These are phyloP conservation scores for Plasmodium chabaudi DNA, from an alignment of 169 alveolate species.

Conservation along the genomic window DNA sequence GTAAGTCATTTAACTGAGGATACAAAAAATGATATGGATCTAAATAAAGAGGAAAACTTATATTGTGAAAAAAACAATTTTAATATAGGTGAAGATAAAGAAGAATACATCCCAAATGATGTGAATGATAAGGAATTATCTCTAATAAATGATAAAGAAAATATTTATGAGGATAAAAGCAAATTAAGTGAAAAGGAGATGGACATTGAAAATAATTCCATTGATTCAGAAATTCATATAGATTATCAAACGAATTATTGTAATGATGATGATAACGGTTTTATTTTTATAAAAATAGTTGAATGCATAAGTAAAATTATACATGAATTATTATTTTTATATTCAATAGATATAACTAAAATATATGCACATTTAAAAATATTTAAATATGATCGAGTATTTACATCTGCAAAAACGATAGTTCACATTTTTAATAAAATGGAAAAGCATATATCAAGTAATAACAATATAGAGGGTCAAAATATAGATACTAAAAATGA, in stretches of 20 bases:
- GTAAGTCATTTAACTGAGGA: not conserved
- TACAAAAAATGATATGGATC: not conserved
- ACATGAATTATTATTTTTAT: slow-evolving; percentile 69
- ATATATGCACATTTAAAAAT: slow-evolving; percentile 46
- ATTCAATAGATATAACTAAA: slow-evolving; percentile 65
- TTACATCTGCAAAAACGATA: slow-evolving; percentile 8
- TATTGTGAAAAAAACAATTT: not conserved
- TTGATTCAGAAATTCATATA: not conserved
- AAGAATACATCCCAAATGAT: not conserved
- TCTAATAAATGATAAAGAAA: not conserved
- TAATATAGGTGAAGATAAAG: not conserved
- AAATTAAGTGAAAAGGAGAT: not conserved
- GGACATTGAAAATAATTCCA: not conserved
- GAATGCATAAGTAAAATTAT: slow-evolving; percentile 74
- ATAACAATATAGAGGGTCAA: not conserved
- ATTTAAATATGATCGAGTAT: slow-evolving; percentile 72
- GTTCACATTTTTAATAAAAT: slow-evolving; percentile 21
- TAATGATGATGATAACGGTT: slow-evolving; percentile 14
- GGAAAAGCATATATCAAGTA: not conserved
- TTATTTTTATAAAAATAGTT: slow-evolving; percentile 45
- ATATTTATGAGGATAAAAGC: not conserved
- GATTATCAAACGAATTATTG: not conserved
- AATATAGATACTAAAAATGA: not conserved
- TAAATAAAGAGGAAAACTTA: not conserved
- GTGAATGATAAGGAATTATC: not conserved